phyloP scores from a whole-genome alignment of 495 filamentous ascomycete species.

The Hypoxylon fragiforme region DNA sequence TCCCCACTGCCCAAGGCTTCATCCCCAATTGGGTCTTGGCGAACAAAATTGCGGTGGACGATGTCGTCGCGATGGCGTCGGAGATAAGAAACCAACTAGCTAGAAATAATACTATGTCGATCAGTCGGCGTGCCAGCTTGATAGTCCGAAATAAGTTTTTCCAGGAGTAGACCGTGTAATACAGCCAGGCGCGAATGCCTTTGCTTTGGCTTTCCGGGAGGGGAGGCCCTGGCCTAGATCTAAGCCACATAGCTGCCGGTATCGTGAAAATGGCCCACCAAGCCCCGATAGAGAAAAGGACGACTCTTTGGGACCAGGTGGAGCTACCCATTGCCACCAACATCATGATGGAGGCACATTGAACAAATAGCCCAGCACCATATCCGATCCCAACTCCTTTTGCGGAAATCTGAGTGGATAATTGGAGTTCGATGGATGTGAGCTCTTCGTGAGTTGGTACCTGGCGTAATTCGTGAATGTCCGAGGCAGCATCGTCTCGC shows the following conservation, averaged over 20 bases:
- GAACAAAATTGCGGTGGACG: constrained; percentile 92
- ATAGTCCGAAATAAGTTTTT: constrained; percentile 78
- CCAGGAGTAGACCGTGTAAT: constrained; percentile 83
- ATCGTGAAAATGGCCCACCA: constrained; percentile 96
- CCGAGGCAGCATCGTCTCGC: constrained; percentile 25
- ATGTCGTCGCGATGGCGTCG: constrained; percentile 92
- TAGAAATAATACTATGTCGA: constrained; percentile 87
- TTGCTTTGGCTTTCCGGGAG: constrained; percentile 47
- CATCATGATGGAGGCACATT: constrained; percentile 74
- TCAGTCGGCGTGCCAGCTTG: constrained; percentile 73
- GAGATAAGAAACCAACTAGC: constrained; percentile 92
- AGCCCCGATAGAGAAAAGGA: constrained; percentile 82
- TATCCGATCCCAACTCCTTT: constrained; percentile 92
- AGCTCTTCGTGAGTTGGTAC: constrained; percentile 45
- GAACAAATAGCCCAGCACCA: constrained; percentile 76
- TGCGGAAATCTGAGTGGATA: constrained; percentile 85
- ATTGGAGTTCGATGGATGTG: constrained; percentile 66
- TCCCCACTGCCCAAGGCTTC: constrained; percentile 81
- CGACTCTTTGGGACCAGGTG: constrained; percentile 76
- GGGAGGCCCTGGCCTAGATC: constrained; percentile 85
- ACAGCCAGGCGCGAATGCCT: constrained; percentile 43
- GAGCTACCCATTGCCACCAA: constrained; percentile 70
- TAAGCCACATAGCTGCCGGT: constrained; percentile 87
- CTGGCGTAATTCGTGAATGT: constrained; percentile 41
- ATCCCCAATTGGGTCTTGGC: constrained; percentile 93